Conservation (phyloP, 805 yeast genomes). For the Candida namnaoensis region DNA sequence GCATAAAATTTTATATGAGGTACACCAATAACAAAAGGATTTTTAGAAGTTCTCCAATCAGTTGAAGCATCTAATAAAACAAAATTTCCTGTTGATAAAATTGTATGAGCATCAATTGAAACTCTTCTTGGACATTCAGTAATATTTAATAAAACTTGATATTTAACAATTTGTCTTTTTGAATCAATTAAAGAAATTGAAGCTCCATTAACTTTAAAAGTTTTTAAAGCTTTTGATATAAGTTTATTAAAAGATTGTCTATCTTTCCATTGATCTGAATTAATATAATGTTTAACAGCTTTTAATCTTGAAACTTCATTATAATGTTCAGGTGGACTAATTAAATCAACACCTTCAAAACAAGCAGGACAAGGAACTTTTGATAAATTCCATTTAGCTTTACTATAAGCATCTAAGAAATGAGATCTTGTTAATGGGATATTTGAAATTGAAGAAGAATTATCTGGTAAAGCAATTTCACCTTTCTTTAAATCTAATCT, state of each 20-base stretch:
- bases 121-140: conserved; percentile 44
- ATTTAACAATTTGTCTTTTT: conserved; percentile 38
- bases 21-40: conserved; percentile 55
- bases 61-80: conserved; percentile 47
- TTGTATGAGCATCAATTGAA: conserved; percentile 63
- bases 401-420: conserved; percentile 45
- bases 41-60: conserved; percentile 62
- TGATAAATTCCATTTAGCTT: conserved; percentile 50
- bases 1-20: conserved; percentile 57
- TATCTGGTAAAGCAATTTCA: conserved; percentile 7
- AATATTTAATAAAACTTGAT: conserved; percentile 36
- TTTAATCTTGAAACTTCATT: conserved; percentile 37
- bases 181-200: conserved; percentile 50
- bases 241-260: conserved; percentile 27
- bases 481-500: conserved; percentile 1
- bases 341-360: conserved; percentile 33
- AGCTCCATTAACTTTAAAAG: conserved; percentile 41
- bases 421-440: conserved; percentile 40
- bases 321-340: conserved; percentile 53
- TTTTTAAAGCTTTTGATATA: conserved; percentile 27
- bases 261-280: conserved; percentile 42
- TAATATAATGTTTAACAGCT: conserved; percentile 30
- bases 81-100: conserved; percentile 48
- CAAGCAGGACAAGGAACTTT: conserved; percentile 48
- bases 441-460: conserved; percentile 3